Percentiles rank a stretch among this genome's conserved stretches.
phyloP scores from a whole-genome alignment of 306 rosid genomes.

The Vigna trinervia region DNA sequence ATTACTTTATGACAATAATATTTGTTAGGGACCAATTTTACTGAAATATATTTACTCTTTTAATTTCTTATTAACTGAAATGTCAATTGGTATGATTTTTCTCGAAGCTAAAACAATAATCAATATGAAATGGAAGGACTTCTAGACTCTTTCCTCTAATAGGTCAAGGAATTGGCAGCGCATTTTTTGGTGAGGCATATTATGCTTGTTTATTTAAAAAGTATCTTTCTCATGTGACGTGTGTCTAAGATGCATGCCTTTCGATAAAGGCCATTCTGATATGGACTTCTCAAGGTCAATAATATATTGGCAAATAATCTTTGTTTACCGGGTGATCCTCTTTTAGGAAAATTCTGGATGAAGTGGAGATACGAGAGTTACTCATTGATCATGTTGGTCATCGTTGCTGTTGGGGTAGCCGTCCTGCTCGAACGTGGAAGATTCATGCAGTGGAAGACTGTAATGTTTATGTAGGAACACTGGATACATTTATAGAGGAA shows the following conservation, averaged over 20 bases:
- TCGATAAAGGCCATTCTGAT: not conserved
- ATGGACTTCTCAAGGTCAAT: slow-evolving; percentile 17
- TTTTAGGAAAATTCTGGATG: slow-evolving; percentile 74
- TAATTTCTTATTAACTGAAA: not conserved
- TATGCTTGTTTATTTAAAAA: not conserved
- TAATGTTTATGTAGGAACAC: slow-evolving; percentile 87
- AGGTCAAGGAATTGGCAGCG: not conserved
- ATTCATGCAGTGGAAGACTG: slow-evolving; percentile 90
- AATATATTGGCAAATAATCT: slow-evolving; percentile 14
- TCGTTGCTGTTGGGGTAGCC: slow-evolving; percentile 98
- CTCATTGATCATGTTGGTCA: slow-evolving; percentile 97
- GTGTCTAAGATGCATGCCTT: not conserved
- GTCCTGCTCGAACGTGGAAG: slow-evolving; percentile 97
- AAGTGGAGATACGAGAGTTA: slow-evolving; percentile 92
- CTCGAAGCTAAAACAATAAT: too few relatives aligned
- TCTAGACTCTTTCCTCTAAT: slow-evolving; percentile 7
- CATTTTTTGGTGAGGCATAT: not conserved
- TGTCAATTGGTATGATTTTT: not conserved
- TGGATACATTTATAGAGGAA: slow-evolving; percentile 94
- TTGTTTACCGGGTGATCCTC: slow-evolving; percentile 30
- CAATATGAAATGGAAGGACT: not conserved
- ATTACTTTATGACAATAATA: not conserved
- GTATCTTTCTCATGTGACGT: slow-evolving; percentile 8
- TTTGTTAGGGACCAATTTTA: not conserved
- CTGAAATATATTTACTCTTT: not conserved